Evolutionary conservation across 169 alveolate species (phyloP).

Genomic region (Cryptosporidium bovis): DNA sequence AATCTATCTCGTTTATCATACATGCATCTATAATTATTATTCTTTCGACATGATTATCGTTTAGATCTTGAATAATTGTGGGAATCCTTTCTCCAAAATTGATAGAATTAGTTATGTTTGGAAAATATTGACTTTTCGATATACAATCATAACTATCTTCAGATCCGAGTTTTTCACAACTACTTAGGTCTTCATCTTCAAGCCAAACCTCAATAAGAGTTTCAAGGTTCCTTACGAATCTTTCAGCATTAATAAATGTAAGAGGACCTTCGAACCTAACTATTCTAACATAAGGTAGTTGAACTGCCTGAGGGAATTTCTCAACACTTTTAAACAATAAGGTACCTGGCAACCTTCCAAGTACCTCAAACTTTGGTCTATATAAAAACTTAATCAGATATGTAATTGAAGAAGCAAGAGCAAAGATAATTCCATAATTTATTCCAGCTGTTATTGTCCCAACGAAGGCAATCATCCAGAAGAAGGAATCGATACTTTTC

Average conservation of each 20-base stretch:
- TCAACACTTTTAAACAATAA: conserved; percentile 51
- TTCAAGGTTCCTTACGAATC: conserved; percentile 21
- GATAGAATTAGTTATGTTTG: conserved; percentile 16
- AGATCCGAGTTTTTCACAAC: background rate
- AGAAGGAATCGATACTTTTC: conserved; percentile 49
- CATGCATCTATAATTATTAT: conserved; percentile 55
- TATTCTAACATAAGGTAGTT: conserved; percentile 48
- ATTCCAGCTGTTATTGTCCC: conserved; percentile 57
- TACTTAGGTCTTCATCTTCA: conserved; percentile 18
- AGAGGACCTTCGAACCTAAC: conserved; percentile 69
- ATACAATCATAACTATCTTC: background rate
- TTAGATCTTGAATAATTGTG: conserved; percentile 40
- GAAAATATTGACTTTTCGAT: background rate
- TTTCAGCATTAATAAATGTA: conserved; percentile 35
- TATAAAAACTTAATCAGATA: conserved; percentile 41
- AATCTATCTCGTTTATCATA: conserved; percentile 61
- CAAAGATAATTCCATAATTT: conserved; percentile 43
- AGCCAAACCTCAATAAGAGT: conserved; percentile 36
- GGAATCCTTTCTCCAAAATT: conserved; percentile 64
- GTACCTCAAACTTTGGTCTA: conserved; percentile 40
- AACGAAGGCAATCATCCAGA: conserved; percentile 61
- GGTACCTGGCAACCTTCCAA: conserved; percentile 67
- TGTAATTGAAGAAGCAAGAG: conserved; percentile 25
- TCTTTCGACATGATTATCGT: conserved; percentile 51
- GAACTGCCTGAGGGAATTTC: conserved; percentile 63